Evolutionary conservation across 768 basidiomycete species (phyloP), one percentile per base, ranked within the genome.

Genomic region (Clitopilus passeckerianus): DNA sequence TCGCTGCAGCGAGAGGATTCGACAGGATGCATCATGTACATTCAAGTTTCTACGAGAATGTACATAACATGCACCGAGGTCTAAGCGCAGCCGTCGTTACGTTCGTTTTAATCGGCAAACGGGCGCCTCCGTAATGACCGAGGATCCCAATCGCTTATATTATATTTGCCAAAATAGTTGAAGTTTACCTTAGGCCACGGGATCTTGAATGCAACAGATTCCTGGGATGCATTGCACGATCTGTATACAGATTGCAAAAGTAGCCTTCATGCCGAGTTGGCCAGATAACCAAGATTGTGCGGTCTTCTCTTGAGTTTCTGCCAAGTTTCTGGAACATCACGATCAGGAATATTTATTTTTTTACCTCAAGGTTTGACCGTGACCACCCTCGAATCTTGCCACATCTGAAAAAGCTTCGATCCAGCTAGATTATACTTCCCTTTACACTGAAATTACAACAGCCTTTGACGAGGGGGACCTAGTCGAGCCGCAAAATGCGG

Each of bases 351-450:
- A 3, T 9, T 10, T 50, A 23, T 18, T 14, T 18, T n/a, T 41
- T 50, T 50, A 50, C 46, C 46, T 50, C 46, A 50, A 50, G 46
- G 15, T 50, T 50, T 50, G 46, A 10, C 16, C 22, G 46, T 50
- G 37, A 41, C 37, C 37, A 50, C 22, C 46, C 22, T 50, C 18
- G 10, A 23, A 50, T 50, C 46, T 50, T 9, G 16, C 10, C 18
- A 16, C 18, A 16, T 50, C 22, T 23, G 46, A 23, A 5, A 20
- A 18, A 2, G 12, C 46, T 4, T 3, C 6, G 46, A 50, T 50
- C 46, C 46, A 50, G 46, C 46, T 50, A 50, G 46, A 50, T 50
- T 50, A 50, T 50, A 50, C 46, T 50, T 50, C 46, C 46, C 46
- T 50, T 50, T 50, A 50, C 46, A 50, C 18, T 50, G 46, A 50